Evolutionary conservation across 768 basidiomycete genomes (phyloP).

Genomic region (Candolleomyces aberdarensis): DNA sequence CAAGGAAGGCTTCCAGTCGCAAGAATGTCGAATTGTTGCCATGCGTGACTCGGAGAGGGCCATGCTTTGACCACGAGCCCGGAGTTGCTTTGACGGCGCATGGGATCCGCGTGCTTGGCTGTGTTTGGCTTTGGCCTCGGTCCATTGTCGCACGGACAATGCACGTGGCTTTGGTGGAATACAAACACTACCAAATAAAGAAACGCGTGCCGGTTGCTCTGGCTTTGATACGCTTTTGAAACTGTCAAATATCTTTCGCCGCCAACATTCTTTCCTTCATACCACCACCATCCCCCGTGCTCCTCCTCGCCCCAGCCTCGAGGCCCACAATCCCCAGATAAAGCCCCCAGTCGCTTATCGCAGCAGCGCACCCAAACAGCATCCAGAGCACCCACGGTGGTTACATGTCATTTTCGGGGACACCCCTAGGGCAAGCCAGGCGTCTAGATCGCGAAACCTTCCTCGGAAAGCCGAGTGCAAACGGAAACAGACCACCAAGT

Average conservation of each 20-base stretch:
- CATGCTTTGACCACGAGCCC: too few relatives aligned
- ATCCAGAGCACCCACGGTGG: conserved; percentile 13
- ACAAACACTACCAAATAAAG: conserved; percentile 10
- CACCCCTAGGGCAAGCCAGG: conserved; percentile 81
- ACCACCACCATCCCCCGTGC: neutral
- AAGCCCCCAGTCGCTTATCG: neutral
- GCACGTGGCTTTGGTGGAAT: conserved; percentile 8
- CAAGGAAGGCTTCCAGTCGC: too few relatives aligned
- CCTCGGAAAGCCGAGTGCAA: conserved; percentile 55
- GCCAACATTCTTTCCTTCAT: neutral
- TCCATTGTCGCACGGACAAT: neutral
- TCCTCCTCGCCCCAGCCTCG: neutral
- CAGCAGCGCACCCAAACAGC: neutral
- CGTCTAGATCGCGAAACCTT: conserved; percentile 80
- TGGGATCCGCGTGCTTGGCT: neutral
- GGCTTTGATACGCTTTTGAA: neutral
- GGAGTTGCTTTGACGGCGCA: neutral
- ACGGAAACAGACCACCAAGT: conserved; percentile 31
- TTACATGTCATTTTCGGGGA: conserved; percentile 84
- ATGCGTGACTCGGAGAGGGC: too few relatives aligned
- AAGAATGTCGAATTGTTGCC: too few relatives aligned
- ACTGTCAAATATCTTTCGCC: neutral
- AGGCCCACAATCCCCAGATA: neutral
- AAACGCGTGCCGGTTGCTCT: conserved; percentile 8
- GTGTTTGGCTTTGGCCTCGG: neutral